Evolutionary conservation across 2,329 filamentous ascomycete species (phyloP).

Genomic region (Xylariales sp.): DNA sequence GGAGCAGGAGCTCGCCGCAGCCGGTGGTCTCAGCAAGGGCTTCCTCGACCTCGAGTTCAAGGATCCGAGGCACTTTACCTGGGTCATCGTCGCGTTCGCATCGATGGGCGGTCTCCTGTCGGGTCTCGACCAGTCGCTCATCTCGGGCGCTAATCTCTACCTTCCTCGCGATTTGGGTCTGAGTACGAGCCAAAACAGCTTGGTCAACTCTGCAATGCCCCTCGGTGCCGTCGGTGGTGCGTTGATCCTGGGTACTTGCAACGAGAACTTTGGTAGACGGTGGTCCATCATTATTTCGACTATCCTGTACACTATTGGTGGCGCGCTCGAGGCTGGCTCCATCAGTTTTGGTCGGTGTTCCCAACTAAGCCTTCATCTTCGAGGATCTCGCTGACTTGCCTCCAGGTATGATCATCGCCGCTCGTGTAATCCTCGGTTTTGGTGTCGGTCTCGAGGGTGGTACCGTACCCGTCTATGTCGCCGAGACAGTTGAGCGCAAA

Average conservation of each 20-base stretch:
- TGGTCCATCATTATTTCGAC: slow-evolving; percentile 67
- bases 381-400: not conserved
- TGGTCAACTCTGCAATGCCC: slow-evolving; percentile 68
- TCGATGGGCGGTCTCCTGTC: slow-evolving; percentile 70
- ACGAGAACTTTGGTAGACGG: slow-evolving; percentile 63
- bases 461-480: slow-evolving; percentile 70
- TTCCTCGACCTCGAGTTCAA: slow-evolving; percentile 54
- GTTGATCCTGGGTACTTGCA: slow-evolving; percentile 59
- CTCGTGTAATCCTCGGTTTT: slow-evolving; percentile 63
- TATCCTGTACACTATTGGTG: slow-evolving; percentile 66
- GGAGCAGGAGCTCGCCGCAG: slow-evolving; percentile 34
- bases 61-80: slow-evolving; percentile 63
- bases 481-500: slow-evolving; percentile 63
- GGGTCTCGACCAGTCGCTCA: slow-evolving; percentile 68
- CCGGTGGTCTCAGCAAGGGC: slow-evolving; percentile 25
- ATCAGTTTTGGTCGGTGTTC: slow-evolving; percentile 52
- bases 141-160: slow-evolving; percentile 65
- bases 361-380: too few species aligned
- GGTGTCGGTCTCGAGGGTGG: slow-evolving; percentile 71
- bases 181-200: slow-evolving; percentile 50
- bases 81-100: slow-evolving; percentile 64
- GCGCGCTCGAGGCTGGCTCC: slow-evolving; percentile 61
- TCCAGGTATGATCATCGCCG: slow-evolving; percentile 60
- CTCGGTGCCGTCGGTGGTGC: slow-evolving; percentile 68
- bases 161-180: slow-evolving; percentile 56